A percentile compares a stretch with the other conserved stretches of the same genome.
These are phyloP conservation scores for Eugenia klotzschiana DNA, from an alignment of 441 rosid genomes.

Conservation along the genomic window DNA sequence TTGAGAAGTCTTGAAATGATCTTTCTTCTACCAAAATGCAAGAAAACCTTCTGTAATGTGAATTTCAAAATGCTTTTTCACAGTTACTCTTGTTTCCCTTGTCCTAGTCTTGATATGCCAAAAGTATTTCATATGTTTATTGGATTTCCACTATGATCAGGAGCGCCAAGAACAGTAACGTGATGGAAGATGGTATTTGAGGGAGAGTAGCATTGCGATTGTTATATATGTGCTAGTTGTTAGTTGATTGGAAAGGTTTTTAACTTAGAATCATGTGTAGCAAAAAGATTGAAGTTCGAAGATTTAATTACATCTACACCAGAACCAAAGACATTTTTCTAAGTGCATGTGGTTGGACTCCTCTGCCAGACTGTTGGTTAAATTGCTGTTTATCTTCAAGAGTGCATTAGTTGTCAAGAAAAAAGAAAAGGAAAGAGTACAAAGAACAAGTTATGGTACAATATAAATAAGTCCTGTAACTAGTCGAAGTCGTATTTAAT, in stretches of 20 bases:
- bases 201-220: neutral
- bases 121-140: neutral
- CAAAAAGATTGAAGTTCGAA: neutral
- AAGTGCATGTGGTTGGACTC: neutral
- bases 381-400: neutral
- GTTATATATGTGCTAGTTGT: neutral
- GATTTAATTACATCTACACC: neutral
- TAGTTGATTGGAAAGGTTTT: neutral
- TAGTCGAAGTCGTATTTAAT: neutral
- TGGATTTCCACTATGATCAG: neutral
- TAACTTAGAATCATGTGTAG: neutral
- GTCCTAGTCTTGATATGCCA: neutral
- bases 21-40: neutral
- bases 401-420: neutral
- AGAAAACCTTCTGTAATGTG: neutral
- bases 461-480: neutral
- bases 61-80: neutral
- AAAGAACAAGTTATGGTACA: neutral
- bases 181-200: neutral
- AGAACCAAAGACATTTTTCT: neutral
- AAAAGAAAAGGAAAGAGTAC: neutral
- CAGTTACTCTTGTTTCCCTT: neutral
- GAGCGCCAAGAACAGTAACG: neutral
- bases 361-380: neutral
- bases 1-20: neutral